Evolutionary conservation across 2,329 filamentous ascomycete species (phyloP).

Genomic region (Hymenoscyphus infarciens): DNA sequence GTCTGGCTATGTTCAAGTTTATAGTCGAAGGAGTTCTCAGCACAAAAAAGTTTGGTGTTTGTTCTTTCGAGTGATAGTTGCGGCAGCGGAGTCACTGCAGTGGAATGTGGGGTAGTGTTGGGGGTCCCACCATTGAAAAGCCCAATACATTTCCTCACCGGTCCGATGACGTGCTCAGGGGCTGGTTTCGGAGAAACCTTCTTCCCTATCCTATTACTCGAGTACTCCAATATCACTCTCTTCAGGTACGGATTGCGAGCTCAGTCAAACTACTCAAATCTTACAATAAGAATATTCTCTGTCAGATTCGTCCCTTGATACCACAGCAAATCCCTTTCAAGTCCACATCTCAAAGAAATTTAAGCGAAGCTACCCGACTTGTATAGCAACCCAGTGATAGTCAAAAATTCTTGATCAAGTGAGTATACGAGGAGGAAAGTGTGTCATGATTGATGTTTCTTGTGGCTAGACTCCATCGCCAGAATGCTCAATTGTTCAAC

Average conservation of each 20-base stretch:
- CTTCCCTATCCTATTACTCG: not conserved
- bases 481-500: not conserved
- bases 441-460: not conserved
- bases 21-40: not conserved
- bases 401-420: not conserved
- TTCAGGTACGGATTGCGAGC: too few species aligned
- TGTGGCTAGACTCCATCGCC: conserved; percentile 1
- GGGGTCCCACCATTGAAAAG: conserved; percentile 2
- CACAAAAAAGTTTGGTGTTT: not conserved
- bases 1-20: not conserved
- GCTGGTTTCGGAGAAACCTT: not conserved
- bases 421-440: conserved; percentile 1
- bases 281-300: too few species aligned
- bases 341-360: not conserved
- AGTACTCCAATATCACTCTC: not conserved
- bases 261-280: too few species aligned
- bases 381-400: not conserved
- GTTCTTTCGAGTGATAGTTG: not conserved
- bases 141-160: not conserved
- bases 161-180: conserved; percentile 8
- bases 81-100: conserved; percentile 2
- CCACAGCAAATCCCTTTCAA: not conserved
- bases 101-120: conserved; percentile 6
- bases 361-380: not conserved
- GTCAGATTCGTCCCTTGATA: too few species aligned